phyloP scores from a whole-genome alignment of 1,284 basidiomycete genomes.

The Abortiporus biennis region DNA sequence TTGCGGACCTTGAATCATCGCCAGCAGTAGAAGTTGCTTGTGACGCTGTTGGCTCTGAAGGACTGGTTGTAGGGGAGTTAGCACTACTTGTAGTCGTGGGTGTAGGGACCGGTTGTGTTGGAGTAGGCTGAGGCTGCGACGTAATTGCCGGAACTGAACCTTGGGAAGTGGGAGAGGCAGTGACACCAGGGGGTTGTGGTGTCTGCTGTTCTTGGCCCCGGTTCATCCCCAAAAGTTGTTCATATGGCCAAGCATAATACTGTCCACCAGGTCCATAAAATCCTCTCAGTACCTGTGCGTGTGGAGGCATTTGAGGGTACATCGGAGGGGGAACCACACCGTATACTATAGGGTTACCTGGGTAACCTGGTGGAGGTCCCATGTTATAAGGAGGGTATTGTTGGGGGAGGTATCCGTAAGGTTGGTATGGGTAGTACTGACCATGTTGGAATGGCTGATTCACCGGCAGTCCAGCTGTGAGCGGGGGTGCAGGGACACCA shows the following conservation, averaged over 20 bases:
- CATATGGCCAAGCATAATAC: slow-evolving; percentile 59
- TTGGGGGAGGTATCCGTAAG: no score
- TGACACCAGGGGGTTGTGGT: no score
- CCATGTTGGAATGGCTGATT: no score
- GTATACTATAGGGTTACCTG: slow-evolving; percentile 21
- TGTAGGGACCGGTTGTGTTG: background rate
- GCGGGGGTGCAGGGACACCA: background rate
- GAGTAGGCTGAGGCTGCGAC: background rate
- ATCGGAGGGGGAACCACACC: slow-evolving; percentile 24
- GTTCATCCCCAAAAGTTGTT: no score
- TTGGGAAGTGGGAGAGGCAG: no score
- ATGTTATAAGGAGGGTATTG: no score
- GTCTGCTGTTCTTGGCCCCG: no score
- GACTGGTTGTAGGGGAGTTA: background rate
- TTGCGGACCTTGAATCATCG: background rate
- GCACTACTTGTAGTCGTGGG: background rate
- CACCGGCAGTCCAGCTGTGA: no score
- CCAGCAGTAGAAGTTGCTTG: background rate
- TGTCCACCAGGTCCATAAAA: slow-evolving; percentile 57
- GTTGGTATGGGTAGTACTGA: no score
- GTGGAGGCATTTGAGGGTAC: slow-evolving; percentile 25
- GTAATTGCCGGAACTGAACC: background rate
- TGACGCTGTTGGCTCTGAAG: background rate
- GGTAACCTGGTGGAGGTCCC: slow-evolving; percentile 20
- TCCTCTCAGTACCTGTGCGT: slow-evolving; percentile 33